Conservation (phyloP, 768 basidiomycete species). For the Xanthoconium purpureum region DNA sequence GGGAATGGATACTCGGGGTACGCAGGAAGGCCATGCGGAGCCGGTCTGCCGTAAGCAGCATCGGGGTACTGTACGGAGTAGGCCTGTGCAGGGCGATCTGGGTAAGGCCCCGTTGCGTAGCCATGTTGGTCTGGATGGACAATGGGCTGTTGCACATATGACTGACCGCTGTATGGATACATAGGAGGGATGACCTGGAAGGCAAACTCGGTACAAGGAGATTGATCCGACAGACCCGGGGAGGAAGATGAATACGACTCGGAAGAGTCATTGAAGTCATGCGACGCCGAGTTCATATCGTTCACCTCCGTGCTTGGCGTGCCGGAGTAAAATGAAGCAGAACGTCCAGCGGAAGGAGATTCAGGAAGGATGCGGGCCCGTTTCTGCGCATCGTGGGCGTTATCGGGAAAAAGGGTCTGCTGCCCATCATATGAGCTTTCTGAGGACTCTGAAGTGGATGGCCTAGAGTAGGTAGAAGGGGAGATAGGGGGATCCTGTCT, state of each 20-base stretch:
- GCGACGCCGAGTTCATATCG: conserved; percentile 8
- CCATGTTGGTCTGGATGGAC: conserved; percentile 15
- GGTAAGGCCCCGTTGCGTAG: conserved; percentile 5
- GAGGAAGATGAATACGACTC: conserved; percentile 23
- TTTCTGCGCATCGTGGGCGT: conserved; percentile 13
- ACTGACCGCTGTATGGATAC: conserved; percentile 2
- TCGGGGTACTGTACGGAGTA: conserved; percentile 11
- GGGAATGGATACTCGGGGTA: conserved; percentile 17
- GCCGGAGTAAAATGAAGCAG: conserved; percentile 8
- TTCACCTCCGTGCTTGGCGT: conserved; percentile 14
- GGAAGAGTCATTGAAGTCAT: conserved; percentile 23
- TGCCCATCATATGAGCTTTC: conserved; percentile 12
- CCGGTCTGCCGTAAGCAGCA: conserved; percentile 4
- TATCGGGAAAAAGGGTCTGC: conserved; percentile 6
- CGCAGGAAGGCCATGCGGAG: conserved; percentile 11
- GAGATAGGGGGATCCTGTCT: conserved; percentile 14
- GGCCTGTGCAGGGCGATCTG: conserved; percentile 13
- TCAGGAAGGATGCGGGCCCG: conserved; percentile 17
- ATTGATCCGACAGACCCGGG: conserved; percentile 24
- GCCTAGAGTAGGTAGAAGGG: conserved; percentile 3
- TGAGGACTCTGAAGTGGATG: conserved; percentile 10
- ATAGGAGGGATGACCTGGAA: conserved; percentile 2
- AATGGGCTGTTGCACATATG: conserved; percentile 3
- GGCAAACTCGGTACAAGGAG: conserved; percentile 14
- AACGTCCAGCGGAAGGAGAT: conserved; percentile 2